Percentiles rank a stretch among this genome's conserved stretches.
Evolutionary conservation across 1,284 basidiomycete genomes (phyloP).

Genomic region (Agroathelia rolfsii): DNA sequence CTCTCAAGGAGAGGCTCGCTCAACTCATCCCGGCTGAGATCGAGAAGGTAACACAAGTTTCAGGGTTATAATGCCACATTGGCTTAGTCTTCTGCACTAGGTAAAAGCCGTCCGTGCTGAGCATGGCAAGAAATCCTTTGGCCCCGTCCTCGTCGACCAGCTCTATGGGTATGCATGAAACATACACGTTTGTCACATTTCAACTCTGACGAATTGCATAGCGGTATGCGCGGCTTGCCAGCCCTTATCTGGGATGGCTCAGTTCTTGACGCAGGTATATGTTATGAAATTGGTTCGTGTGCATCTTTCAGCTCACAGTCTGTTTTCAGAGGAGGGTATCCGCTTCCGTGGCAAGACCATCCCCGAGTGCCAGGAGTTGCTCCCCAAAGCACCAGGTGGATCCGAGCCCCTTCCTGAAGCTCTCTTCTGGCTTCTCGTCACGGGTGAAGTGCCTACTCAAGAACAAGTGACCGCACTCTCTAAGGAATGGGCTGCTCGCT

Average conservation of each 20-base stretch:
- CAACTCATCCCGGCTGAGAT: conserved; percentile 87
- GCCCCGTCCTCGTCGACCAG: conserved; percentile 85
- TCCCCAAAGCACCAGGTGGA: conserved; percentile 86
- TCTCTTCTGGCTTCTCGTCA: conserved; percentile 93
- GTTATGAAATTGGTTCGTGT: conserved; percentile 5
- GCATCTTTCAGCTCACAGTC: conserved; percentile 4
- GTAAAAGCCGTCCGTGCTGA: conserved; percentile 76
- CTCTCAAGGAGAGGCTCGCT: conserved; percentile 83
- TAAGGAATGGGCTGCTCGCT: conserved; percentile 87
- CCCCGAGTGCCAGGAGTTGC: conserved; percentile 76
- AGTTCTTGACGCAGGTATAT: conserved; percentile 76
- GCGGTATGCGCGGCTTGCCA: conserved; percentile 88
- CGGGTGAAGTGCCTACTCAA: conserved; percentile 84
- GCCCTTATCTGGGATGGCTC: conserved; percentile 93
- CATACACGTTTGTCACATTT: conserved; percentile 4
- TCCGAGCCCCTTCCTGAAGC: conserved; percentile 88
- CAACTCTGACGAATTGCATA: conserved; percentile 22
- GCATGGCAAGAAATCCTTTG: conserved; percentile 86
- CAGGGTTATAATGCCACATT: conserved; percentile 1
- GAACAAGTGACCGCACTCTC: conserved; percentile 82
- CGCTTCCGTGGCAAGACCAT: conserved; percentile 93
- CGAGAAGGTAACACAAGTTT: conserved; percentile 53
- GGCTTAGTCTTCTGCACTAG: conserved; percentile 25
- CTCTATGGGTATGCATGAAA: conserved; percentile 58
- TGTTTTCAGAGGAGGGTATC: conserved; percentile 77